Evolutionary conservation across 2,329 filamentous ascomycete species (phyloP), one percentile per base, ranked within the genome.

Genomic region (Clarireedia paspali): DNA sequence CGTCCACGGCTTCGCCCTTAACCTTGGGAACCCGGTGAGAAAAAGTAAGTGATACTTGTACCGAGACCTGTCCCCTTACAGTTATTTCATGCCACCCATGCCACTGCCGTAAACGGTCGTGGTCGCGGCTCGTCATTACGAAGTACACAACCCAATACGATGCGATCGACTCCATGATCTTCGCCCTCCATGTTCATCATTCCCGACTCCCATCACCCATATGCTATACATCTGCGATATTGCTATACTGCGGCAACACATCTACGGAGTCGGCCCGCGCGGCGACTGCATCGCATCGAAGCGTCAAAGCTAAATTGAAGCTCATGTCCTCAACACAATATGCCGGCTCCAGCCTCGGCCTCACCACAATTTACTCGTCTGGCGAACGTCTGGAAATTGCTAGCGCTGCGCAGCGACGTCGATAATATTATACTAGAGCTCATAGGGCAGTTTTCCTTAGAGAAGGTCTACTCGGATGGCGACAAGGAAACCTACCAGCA

Each of bases 391-490:
- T 73, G 69, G 67, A 66, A 70, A 48, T 62, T 68, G 20, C 62
- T 74, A 26, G 65, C 68, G 5, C 69, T 74, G 20, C 70, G 72
- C 38, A 70, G 70, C 58, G 72, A 74, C 57, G 61, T 72, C 56
- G 72, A 74, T 60, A 70, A 71, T 61, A 71, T 74, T 48, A 67
- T 74, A 40, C 57, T 72, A 10, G 71, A 74, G 61, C 63, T 73
- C n/a, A 65, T 74, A 7, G 72, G 72, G 26, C 65, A 67, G n/a
- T 74, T 74, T 59, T 71, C 72, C 7, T 64, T 74, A 17, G 72
- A 74, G 55, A 73, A 68, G 59, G 70, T 74, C 38, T 73, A 74
- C 56, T 63, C 70, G 7, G 66, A 71, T 20, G 59, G 63, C 24
- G 64, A 69, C 48, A 67, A 69, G 24, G 65, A 68, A 26, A 62